A percentile compares a stretch with the other conserved stretches of the same genome.
These are phyloP conservation scores for Allium cepa DNA, from an alignment of 106 monocot genomes.

Conservation along the genomic window DNA sequence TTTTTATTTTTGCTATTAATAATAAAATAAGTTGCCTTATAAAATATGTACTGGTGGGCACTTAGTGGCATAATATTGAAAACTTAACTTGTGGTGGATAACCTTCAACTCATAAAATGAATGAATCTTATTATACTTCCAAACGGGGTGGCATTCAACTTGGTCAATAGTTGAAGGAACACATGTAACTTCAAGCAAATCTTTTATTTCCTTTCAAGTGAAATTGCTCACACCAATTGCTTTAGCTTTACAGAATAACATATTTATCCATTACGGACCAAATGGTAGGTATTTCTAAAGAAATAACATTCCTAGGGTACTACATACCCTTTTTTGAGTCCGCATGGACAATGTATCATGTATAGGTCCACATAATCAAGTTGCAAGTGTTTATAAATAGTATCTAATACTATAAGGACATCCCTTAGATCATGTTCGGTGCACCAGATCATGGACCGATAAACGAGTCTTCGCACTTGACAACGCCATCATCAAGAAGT, in stretches of 20 bases:
- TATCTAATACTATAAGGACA: conserved; percentile 52
- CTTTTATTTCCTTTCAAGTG: conserved; percentile 62
- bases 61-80: not conserved
- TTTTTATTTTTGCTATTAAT: no score
- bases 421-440: conserved; percentile 68
- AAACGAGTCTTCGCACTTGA: conserved; percentile 84
- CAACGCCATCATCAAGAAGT: conserved; percentile 59
- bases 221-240: conserved; percentile 95
- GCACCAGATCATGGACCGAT: no score
- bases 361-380: conserved; percentile 86
- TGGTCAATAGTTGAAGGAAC: conserved; percentile 75
- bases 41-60: no score
- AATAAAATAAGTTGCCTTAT: no score
- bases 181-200: conserved; percentile 50
- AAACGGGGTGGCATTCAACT: conserved; percentile 81
- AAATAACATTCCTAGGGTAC: conserved; percentile 40
- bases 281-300: conserved; percentile 54
- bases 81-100: conserved; percentile 64
- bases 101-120: conserved; percentile 45
- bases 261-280: conserved; percentile 79
- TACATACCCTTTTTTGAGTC: conserved; percentile 50
- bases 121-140: conserved; percentile 71
- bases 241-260: conserved; percentile 60
- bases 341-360: conserved; percentile 37
- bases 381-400: conserved; percentile 45